Conservation (phyloP, 2,329 filamentous ascomycete species). For the Rhinocladiella similis region DNA sequence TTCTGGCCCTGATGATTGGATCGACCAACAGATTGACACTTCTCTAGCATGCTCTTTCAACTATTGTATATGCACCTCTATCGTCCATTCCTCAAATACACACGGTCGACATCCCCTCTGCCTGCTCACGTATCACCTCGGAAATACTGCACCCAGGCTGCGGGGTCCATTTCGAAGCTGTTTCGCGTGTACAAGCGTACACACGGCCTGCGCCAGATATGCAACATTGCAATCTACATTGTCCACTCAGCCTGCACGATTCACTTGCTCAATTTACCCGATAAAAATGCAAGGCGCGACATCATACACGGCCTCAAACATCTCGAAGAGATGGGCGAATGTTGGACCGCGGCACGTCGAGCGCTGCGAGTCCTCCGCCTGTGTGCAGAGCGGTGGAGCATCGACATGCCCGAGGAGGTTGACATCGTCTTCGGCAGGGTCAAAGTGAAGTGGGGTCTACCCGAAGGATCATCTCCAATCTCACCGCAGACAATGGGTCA, state of each 20-base stretch:
- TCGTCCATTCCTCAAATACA: constrained; percentile 91
- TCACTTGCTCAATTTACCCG: constrained; percentile 86
- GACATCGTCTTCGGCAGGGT: constrained; percentile 72
- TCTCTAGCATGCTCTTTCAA: constrained; percentile 91
- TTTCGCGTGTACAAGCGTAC: constrained; percentile 90
- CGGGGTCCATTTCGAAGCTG: constrained; percentile 87
- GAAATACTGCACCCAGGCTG: constrained; percentile 86
- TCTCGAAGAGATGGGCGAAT: constrained; percentile 91
- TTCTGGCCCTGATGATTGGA: constrained; percentile 28
- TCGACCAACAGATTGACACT: constrained; percentile 2
- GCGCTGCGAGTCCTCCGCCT: constrained; percentile 83
- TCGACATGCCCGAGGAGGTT: constrained; percentile 83
- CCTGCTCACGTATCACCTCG: constrained; percentile 86
- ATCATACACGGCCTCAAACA: constrained; percentile 89
- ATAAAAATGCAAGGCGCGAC: constrained; percentile 86
- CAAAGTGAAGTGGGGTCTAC: constrained; percentile 72
- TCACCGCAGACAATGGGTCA: constrained; percentile 45
- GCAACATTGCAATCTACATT: constrained; percentile 96
- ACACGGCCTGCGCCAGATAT: constrained; percentile 89
- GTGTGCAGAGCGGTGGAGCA: constrained; percentile 83
- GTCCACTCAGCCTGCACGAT: constrained; percentile 92
- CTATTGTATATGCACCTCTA: constrained; percentile 94
- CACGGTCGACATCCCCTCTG: constrained; percentile 74
- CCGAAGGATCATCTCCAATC: constrained; percentile 56
- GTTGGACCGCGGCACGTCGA: constrained; percentile 86